A percentile compares a stretch with the other conserved stretches of the same genome.
phyloP scores from a whole-genome alignment of 805 yeast genomes.

The Kluyveromyces nonfermentans region DNA sequence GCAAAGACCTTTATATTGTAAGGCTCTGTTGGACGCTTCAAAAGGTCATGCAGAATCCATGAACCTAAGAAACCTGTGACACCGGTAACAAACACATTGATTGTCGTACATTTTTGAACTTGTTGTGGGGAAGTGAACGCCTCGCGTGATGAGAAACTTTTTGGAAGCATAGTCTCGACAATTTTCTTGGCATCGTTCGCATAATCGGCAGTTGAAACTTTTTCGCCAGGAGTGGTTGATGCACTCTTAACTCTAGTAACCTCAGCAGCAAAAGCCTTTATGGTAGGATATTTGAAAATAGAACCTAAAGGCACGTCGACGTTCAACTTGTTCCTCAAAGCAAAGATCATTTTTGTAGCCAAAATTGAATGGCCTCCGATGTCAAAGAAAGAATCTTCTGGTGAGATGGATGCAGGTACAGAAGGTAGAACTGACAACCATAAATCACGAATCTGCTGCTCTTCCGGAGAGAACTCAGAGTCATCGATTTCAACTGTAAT shows the following conservation, averaged over 20 bases:
- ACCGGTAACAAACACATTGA: conserved; percentile 83
- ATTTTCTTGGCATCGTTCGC: conserved; percentile 63
- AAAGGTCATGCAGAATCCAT: conserved; percentile 68
- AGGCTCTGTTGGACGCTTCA: conserved; percentile 39
- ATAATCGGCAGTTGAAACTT: conserved; percentile 38
- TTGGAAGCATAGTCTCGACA: conserved; percentile 32
- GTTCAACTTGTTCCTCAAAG: conserved; percentile 65
- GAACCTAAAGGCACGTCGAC: conserved; percentile 84
- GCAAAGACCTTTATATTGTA: conserved; percentile 56
- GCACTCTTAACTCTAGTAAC: conserved; percentile 44
- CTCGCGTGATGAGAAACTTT: conserved; percentile 37
- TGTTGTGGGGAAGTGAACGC: conserved; percentile 18
- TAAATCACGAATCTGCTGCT: conserved; percentile 61
- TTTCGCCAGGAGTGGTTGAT: conserved; percentile 19
- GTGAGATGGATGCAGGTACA: conserved; percentile 66
- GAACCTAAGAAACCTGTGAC: conserved; percentile 95
- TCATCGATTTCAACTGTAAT: conserved; percentile 35
- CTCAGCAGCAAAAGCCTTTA: conserved; percentile 66
- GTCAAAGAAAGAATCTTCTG: conserved; percentile 88
- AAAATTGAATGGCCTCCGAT: conserved; percentile 96
- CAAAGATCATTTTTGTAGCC: conserved; percentile 95
- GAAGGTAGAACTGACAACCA: conserved; percentile 85
- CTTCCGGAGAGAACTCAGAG: conserved; percentile 51
- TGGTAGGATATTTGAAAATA: conserved; percentile 83
- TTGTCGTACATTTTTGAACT: conserved; percentile 20